These are phyloP conservation scores for Metarhizium album DNA, from an alignment of 2,329 filamentous ascomycete genomes.

Conservation along the genomic window DNA sequence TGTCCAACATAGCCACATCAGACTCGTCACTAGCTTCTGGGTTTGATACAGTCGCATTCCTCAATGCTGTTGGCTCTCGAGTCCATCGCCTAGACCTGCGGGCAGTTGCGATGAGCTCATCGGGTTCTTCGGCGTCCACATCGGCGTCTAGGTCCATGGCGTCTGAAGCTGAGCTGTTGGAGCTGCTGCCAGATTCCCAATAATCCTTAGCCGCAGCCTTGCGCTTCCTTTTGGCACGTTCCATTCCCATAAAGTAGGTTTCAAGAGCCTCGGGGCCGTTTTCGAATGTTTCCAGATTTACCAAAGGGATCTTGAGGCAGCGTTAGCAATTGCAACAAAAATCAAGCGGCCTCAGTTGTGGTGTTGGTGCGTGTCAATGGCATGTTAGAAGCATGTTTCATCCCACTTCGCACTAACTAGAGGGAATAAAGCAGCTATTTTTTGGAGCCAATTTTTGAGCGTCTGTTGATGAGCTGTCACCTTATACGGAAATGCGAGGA, in stretches of 20 bases:
- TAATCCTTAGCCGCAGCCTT: conserved; percentile 18
- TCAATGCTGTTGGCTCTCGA: background rate
- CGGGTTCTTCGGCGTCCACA: conserved; percentile 13
- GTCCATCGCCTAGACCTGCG: background rate
- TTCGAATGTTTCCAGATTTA: conserved; percentile 19
- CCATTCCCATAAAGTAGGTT: conserved; percentile 10
- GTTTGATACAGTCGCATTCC: conserved; percentile 6
- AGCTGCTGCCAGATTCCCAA: conserved; percentile 17
- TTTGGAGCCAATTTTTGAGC: background rate
- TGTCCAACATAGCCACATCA: conserved; percentile 4
- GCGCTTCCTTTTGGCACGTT: conserved; percentile 17
- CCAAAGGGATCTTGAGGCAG: conserved; percentile 18
- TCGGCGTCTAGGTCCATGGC: conserved; percentile 15
- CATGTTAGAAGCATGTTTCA: background rate
- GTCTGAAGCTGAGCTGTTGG: conserved; percentile 16
- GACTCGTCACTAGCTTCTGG: conserved; percentile 1
- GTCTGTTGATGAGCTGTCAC: background rate
- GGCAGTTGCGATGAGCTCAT: background rate
- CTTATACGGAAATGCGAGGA: background rate
- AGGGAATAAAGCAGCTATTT: too few relatives aligned
- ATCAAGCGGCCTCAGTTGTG: background rate
- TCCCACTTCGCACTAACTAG: background rate
- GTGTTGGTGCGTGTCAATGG: background rate
- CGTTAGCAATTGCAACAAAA: conserved; percentile 9
- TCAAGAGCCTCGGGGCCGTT: conserved; percentile 22